Evolutionary conservation across 768 basidiomycete genomes (phyloP).

Genomic region (Ramaria sp.): DNA sequence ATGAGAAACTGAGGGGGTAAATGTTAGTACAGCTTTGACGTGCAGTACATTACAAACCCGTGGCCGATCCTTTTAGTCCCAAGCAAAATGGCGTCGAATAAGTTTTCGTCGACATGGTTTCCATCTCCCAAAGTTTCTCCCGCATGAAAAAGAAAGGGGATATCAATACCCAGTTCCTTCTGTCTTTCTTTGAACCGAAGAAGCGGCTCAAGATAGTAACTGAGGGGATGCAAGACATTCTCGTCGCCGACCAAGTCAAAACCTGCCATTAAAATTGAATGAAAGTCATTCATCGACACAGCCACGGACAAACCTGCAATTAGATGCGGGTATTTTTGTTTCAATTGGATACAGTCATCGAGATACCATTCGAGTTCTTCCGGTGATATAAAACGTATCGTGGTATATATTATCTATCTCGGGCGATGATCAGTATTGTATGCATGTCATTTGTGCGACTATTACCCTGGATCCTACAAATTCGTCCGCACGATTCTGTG

Average conservation of each 20-base stretch:
- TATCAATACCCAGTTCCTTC: conserved; percentile 45
- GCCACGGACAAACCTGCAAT: conserved; percentile 40
- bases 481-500: conserved; percentile 43
- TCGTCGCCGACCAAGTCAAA: conserved; percentile 80
- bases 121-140: conserved; percentile 79
- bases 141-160: conserved; percentile 73
- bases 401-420: conserved; percentile 58
- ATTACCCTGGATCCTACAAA: conserved; percentile 57
- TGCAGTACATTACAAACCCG: conserved; percentile 33
- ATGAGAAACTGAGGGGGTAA: conserved; percentile 40
- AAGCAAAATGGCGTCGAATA: conserved; percentile 70
- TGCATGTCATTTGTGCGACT: neutral
- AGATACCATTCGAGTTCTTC: conserved; percentile 54
- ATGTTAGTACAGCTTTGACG: neutral
- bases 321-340: conserved; percentile 63
- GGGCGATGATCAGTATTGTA: neutral
- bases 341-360: conserved; percentile 67
- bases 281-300: neutral
- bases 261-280: conserved; percentile 26
- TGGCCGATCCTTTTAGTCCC: conserved; percentile 63
- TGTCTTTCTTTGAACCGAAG: conserved; percentile 47
- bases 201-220: conserved; percentile 51
- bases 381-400: conserved; percentile 41
- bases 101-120: conserved; percentile 53
- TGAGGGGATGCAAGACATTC: conserved; percentile 46